Percentiles rank a stretch among this genome's conserved stretches.
Evolutionary conservation across 108 stramenopile genomes (phyloP).

Genomic region (Cyclostephanos tholiformis): DNA sequence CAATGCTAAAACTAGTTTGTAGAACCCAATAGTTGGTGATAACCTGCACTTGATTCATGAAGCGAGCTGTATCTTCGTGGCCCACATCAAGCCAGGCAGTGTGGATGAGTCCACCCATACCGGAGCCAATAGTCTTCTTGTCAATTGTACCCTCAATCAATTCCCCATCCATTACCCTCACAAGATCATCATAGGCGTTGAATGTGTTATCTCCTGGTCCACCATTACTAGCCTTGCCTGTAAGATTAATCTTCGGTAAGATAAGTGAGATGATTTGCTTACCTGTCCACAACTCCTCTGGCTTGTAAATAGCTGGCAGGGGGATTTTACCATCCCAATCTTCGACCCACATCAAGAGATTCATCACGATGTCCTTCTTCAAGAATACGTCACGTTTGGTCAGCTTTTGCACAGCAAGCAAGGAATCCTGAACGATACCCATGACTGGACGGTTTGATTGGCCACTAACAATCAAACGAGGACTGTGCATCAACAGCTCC

Average conservation of each 20-base stretch:
- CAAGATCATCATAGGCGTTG: slow-evolving; percentile 88
- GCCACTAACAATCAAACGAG: slow-evolving; percentile 95
- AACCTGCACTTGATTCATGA: slow-evolving; percentile 98
- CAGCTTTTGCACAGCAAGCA: slow-evolving; percentile 94
- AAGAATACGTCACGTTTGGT: slow-evolving; percentile 96
- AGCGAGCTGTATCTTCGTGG: slow-evolving; percentile 89
- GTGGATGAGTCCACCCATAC: slow-evolving; percentile 97
- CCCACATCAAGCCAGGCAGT: slow-evolving; percentile 96
- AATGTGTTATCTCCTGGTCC: slow-evolving; percentile 83
- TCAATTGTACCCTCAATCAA: slow-evolving; percentile 95
- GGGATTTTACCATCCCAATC: slow-evolving; percentile 95
- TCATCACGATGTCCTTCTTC: slow-evolving; percentile 93
- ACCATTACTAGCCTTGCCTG: slow-evolving; percentile 78
- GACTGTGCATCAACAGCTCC: slow-evolving; percentile 96
- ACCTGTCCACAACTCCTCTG: slow-evolving; percentile 97
- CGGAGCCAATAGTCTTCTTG: slow-evolving; percentile 95
- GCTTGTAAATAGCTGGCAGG: slow-evolving; percentile 94
- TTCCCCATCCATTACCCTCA: slow-evolving; percentile 93
- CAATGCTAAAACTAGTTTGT: slow-evolving; percentile 94
- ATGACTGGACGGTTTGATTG: slow-evolving; percentile 99
- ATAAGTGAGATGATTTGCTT: slow-evolving; percentile 95
- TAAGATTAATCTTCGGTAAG: slow-evolving; percentile 94
- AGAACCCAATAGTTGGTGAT: slow-evolving; percentile 95
- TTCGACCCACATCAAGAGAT: slow-evolving; percentile 95
- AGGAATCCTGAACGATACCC: slow-evolving; percentile 98